These are phyloP conservation scores for Leptoxyphium fumago DNA, from an alignment of 2,329 filamentous ascomycete species.

Conservation along the genomic window DNA sequence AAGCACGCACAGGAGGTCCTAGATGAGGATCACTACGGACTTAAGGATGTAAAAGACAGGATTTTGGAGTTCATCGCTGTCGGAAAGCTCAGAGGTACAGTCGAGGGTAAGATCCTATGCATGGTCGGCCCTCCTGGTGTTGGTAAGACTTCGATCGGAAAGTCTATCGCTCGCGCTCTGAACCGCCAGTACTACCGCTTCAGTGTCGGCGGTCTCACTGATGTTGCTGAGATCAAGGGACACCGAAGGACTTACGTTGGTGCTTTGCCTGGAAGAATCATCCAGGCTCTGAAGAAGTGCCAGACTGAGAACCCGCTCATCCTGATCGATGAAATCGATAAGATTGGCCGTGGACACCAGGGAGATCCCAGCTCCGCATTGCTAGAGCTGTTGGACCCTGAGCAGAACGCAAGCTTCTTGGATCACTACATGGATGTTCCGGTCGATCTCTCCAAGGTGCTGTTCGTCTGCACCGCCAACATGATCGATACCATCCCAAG, in stretches of 20 bases:
- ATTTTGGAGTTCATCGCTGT: conserved; percentile 98
- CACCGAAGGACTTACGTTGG: conserved; percentile 94
- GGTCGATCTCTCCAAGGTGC: conserved; percentile 89
- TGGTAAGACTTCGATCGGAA: conserved; percentile 96
- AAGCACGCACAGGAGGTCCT: conserved; percentile 78
- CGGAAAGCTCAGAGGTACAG: conserved; percentile 87
- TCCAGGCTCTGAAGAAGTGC: conserved; percentile 96
- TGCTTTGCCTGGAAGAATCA: conserved; percentile 86
- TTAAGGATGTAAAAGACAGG: conserved; percentile 97
- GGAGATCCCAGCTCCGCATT: conserved; percentile 91
- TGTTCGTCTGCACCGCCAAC: conserved; percentile 97
- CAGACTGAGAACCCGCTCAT: conserved; percentile 97
- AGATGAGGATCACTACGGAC: conserved; percentile 89
- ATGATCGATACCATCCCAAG: conserved; percentile 97
- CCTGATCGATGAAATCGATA: conserved; percentile 94
- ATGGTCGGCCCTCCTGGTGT: conserved; percentile 96
- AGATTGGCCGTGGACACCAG: conserved; percentile 91
- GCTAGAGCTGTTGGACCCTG: conserved; percentile 84
- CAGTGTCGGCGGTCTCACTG: conserved; percentile 89
- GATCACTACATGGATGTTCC: conserved; percentile 99
- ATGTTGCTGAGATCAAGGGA: conserved; percentile 97
- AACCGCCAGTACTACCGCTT: conserved; percentile 97
- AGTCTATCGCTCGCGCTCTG: conserved; percentile 86
- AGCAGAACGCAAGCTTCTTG: conserved; percentile 93
- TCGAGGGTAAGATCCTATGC: conserved; percentile 96